A percentile compares a stretch with the other conserved stretches of the same genome.
These are phyloP conservation scores for Drechmeria coniospora DNA, from an alignment of 2,329 filamentous ascomycete genomes.

Conservation along the genomic window DNA sequence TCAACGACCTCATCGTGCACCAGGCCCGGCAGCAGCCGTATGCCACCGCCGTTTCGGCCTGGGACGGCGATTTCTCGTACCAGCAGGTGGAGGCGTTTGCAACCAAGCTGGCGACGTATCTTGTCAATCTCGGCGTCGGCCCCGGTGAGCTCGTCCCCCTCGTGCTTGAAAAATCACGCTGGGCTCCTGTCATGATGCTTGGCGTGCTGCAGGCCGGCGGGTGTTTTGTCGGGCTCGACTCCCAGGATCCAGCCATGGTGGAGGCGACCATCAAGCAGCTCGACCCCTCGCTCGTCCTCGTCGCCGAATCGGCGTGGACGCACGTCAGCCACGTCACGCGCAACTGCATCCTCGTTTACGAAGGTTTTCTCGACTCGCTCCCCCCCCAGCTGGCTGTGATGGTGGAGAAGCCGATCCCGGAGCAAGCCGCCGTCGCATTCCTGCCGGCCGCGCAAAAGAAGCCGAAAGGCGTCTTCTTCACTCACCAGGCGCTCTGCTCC, in stretches of 20 bases:
- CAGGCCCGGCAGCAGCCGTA: slow-evolving; percentile 23
- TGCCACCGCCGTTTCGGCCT: slow-evolving; percentile 24
- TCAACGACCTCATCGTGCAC: slow-evolving; percentile 29
- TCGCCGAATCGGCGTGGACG: slow-evolving; percentile 25
- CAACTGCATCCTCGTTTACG: slow-evolving; percentile 26
- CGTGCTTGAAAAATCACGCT: slow-evolving; percentile 52
- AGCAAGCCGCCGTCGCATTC: slow-evolving; percentile 43
- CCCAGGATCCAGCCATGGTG: slow-evolving; percentile 24
- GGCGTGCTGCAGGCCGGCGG: slow-evolving; percentile 47
- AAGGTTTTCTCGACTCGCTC: slow-evolving; percentile 22
- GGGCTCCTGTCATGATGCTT: slow-evolving; percentile 54
- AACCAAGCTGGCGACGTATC: slow-evolving; percentile 23
- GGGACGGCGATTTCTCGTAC: slow-evolving; percentile 30
- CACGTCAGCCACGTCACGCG: slow-evolving; percentile 23
- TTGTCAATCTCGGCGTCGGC: slow-evolving; percentile 34
- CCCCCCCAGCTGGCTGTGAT: slow-evolving; percentile 14
- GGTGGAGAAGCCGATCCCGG: slow-evolving; percentile 19
- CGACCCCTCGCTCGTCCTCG: slow-evolving; percentile 27
- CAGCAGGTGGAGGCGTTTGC: slow-evolving; percentile 22
- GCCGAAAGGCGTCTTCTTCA: slow-evolving; percentile 46
- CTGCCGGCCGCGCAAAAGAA: slow-evolving; percentile 35
- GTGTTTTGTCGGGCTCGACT: slow-evolving; percentile 34
- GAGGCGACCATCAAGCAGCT: slow-evolving; percentile 27
- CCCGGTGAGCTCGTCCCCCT: slow-evolving; percentile 46
- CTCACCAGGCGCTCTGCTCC: slow-evolving; percentile 42